Evolutionary conservation across 2,329 filamentous ascomycete genomes (phyloP).

Genomic region (Xylariaceae sp.): DNA sequence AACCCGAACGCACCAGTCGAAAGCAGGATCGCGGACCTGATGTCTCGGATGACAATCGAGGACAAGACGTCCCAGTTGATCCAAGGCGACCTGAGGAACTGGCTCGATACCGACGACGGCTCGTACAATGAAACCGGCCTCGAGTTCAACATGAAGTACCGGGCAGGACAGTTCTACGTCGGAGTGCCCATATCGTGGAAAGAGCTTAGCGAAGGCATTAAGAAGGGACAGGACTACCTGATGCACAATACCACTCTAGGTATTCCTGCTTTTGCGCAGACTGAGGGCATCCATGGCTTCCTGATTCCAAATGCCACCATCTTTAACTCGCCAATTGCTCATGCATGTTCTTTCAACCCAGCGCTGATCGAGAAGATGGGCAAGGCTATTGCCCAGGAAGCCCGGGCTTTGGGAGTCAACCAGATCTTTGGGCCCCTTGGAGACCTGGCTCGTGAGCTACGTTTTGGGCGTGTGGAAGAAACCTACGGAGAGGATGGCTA

Average conservation of each 20-base stretch:
- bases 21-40: constrained; percentile 68
- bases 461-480: constrained; percentile 77
- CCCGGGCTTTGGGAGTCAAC: constrained; percentile 71
- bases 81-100: constrained; percentile 74
- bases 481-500: constrained; percentile 73
- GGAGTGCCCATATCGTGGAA: constrained; percentile 70
- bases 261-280: constrained; percentile 76
- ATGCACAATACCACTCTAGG: constrained; percentile 69
- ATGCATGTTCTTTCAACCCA: constrained; percentile 74
- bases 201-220: constrained; percentile 67
- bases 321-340: constrained; percentile 77
- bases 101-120: constrained; percentile 71
- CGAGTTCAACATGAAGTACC: constrained; percentile 67
- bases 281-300: constrained; percentile 76
- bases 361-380: constrained; percentile 70
- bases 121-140: constrained; percentile 72
- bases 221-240: constrained; percentile 71
- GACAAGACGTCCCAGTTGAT: constrained; percentile 75
- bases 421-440: constrained; percentile 75
- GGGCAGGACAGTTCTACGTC: constrained; percentile 75
- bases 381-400: constrained; percentile 67
- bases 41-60: constrained; percentile 74
- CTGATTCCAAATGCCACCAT: constrained; percentile 76
- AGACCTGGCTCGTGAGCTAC: constrained; percentile 73
- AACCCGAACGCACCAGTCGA: constrained; percentile 67